These are phyloP conservation scores for Colletotrichum musae DNA, from an alignment of 2,329 filamentous ascomycete species.

Conservation along the genomic window DNA sequence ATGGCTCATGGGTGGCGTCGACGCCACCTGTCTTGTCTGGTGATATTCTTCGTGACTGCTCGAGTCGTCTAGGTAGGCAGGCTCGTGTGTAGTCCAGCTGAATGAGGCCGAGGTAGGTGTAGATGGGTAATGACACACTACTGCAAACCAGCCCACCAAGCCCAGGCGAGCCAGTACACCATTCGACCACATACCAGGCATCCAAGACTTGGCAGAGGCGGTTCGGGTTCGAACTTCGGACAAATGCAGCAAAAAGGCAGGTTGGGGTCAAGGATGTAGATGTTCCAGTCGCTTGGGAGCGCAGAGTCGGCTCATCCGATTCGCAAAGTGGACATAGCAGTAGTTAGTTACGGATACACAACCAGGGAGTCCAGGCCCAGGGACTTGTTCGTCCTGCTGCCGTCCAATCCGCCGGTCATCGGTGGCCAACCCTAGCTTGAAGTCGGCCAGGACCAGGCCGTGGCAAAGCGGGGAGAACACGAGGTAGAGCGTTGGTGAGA, in stretches of 20 bases:
- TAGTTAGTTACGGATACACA: neutral
- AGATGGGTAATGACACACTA: neutral
- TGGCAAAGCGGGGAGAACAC: conserved; percentile 17
- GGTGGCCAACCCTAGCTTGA: too few relatives aligned
- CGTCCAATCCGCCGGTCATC: too few relatives aligned
- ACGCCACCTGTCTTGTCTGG: neutral
- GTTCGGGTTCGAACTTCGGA: neutral
- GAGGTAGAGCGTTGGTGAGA: conserved; percentile 7
- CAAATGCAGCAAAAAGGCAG: neutral
- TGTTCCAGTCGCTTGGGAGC: conserved; percentile 12
- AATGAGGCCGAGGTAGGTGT: too few relatives aligned
- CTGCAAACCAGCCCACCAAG: neutral
- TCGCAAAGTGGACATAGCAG: neutral
- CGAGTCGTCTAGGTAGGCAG: too few relatives aligned
- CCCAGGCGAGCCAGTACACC: neutral
- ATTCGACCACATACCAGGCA: neutral
- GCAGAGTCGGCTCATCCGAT: conserved; percentile 3
- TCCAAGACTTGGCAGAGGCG: neutral
- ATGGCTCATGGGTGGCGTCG: neutral
- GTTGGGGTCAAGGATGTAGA: neutral
- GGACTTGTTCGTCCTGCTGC: too few relatives aligned
- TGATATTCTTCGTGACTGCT: too few relatives aligned
- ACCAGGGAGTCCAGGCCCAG: too few relatives aligned
- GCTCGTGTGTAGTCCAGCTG: too few relatives aligned
- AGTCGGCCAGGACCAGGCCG: conserved; percentile 5